These are phyloP conservation scores for Ophiorrhiza pumila DNA, from an alignment of 257 asterid genomes.

Conservation along the genomic window DNA sequence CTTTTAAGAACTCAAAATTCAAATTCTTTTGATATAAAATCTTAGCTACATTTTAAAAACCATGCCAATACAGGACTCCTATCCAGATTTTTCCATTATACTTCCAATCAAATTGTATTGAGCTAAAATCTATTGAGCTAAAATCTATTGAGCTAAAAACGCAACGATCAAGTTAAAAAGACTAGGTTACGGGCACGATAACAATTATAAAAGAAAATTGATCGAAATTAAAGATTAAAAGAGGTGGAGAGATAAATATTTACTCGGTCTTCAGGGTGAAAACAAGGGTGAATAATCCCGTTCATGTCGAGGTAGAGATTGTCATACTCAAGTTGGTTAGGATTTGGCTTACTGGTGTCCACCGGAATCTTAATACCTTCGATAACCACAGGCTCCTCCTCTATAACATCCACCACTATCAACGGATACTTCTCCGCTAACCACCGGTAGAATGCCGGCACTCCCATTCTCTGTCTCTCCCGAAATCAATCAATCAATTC, in stretches of 20 bases:
- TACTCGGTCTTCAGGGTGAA: constrained; percentile 96
- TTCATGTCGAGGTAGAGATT: constrained; percentile 92
- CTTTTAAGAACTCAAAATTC: not conserved
- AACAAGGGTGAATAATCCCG: constrained; percentile 92
- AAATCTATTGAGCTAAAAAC: not conserved
- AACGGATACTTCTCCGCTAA: constrained; percentile 95
- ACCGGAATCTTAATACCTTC: constrained; percentile 74
- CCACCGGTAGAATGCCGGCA: constrained; percentile 98
- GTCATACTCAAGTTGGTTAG: constrained; percentile 75
- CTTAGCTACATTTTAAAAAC: not conserved
- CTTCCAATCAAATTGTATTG: not conserved
- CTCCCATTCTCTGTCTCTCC: constrained; percentile 59
- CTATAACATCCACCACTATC: constrained; percentile 80
- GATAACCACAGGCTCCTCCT: constrained; percentile 76
- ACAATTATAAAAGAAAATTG: not conserved
- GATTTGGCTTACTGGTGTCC: constrained; percentile 91
- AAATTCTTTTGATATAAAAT: too few relatives aligned
- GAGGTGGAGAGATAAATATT: constrained; percentile 17
- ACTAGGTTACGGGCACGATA: not conserved
- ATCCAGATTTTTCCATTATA: not conserved
- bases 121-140: not conserved
- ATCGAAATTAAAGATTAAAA: not conserved
- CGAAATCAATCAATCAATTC: constrained; percentile 7
- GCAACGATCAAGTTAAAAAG: not conserved
- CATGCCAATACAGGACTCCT: not conserved